Evolutionary conservation across 2,329 filamentous ascomycete species (phyloP).

Genomic region (Aspergillus oerlinghausenensis): DNA sequence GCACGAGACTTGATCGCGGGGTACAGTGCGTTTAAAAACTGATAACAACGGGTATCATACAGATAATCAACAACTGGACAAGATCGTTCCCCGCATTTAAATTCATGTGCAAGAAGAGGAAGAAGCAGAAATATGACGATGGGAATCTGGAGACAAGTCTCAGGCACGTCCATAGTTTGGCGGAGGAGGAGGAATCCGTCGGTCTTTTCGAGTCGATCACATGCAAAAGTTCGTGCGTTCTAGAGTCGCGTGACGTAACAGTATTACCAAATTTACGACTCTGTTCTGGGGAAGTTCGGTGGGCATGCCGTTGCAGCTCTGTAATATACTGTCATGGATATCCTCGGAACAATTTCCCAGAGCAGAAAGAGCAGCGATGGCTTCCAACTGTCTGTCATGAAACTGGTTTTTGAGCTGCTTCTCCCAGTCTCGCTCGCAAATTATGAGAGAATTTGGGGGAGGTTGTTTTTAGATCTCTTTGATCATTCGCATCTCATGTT

Average conservation of each 20-base stretch:
- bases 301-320: neutral
- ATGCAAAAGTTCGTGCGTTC: constrained; percentile 24
- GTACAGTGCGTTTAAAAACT: neutral
- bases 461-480: neutral
- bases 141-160: constrained; percentile 18
- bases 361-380: constrained; percentile 1
- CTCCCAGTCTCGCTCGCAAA: neutral
- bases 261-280: constrained; percentile 23
- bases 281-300: constrained; percentile 1
- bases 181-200: constrained; percentile 18
- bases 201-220: constrained; percentile 28
- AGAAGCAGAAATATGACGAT: constrained; percentile 7
- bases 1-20: neutral
- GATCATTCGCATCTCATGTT: neutral
- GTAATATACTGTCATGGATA: constrained; percentile 10
- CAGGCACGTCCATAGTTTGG: neutral
- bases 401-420: neutral
- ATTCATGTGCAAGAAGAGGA: constrained; percentile 3
- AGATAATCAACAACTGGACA: neutral
- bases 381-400: neutral
- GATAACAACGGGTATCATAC: neutral
- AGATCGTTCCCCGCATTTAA: constrained; percentile 16
- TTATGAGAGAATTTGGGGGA: neutral
- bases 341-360: constrained; percentile 17
- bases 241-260: constrained; percentile 32